A percentile compares a stretch with the other conserved stretches of the same genome.
These are phyloP conservation scores for Plantago ovata DNA, from an alignment of 257 asterid species.

Conservation along the genomic window DNA sequence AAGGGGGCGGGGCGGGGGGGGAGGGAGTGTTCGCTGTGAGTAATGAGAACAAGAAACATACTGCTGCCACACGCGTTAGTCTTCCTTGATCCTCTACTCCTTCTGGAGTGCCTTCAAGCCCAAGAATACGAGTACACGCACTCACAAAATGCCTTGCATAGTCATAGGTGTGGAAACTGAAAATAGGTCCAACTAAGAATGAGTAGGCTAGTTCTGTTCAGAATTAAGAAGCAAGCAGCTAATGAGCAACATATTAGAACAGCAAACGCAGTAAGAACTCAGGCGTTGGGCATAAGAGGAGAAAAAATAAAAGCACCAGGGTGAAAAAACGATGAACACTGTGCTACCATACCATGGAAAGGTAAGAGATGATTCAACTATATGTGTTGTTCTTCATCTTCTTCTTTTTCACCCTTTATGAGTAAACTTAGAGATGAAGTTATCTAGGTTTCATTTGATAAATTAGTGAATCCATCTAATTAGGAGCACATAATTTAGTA, in stretches of 20 bases:
- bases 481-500: neutral
- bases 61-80: conserved; percentile 97
- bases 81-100: conserved; percentile 98
- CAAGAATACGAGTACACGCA: conserved; percentile 94
- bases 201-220: conserved; percentile 22
- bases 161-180: conserved; percentile 94
- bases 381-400: neutral
- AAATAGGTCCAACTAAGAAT: conserved; percentile 25
- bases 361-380: conserved; percentile 1
- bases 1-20: too few relatives aligned
- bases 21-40: too few relatives aligned
- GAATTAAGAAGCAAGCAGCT: conserved; percentile 3
- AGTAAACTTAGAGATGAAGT: neutral
- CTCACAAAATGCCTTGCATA: conserved; percentile 94
- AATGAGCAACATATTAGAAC: conserved; percentile 1
- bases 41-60: conserved; percentile 28
- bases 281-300: conserved; percentile 3
- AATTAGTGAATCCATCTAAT: conserved; percentile 5
- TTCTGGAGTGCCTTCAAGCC: conserved; percentile 95
- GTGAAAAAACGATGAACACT: conserved; percentile 7
- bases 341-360: conserved; percentile 3
- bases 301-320: conserved; percentile 10
- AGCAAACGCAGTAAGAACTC: conserved; percentile 13
- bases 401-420: neutral
- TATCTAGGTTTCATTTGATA: neutral